These are phyloP conservation scores for Euphrasia arctica DNA, from an alignment of 305 asterid genomes.

Conservation along the genomic window DNA sequence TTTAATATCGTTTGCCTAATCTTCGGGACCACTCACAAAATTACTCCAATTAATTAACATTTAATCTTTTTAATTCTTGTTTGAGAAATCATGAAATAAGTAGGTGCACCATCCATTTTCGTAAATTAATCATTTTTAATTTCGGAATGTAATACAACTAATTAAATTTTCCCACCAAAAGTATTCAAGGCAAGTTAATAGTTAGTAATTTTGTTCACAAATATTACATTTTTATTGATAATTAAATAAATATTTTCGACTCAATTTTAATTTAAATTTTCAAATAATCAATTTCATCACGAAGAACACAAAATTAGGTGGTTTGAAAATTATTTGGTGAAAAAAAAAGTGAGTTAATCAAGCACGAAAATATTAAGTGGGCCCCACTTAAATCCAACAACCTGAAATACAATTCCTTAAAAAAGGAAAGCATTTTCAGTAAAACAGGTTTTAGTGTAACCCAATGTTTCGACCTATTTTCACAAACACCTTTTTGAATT, in stretches of 20 bases:
- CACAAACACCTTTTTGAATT: neutral
- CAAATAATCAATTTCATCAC: too few species aligned
- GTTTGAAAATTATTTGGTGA: neutral
- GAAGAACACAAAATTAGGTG: too few species aligned
- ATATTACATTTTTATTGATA: too few species aligned
- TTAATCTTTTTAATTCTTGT: neutral
- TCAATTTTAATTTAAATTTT: too few species aligned
- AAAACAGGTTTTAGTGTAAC: neutral
- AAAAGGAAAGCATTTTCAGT: neutral
- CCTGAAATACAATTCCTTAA: neutral
- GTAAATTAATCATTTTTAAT: neutral
- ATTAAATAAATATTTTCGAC: too few species aligned
- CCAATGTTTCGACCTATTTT: neutral
- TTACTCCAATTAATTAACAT: neutral
- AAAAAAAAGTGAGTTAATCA: neutral
- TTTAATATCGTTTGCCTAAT: neutral
- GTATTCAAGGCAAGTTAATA: neutral
- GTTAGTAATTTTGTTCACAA: neutral
- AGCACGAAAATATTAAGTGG: neutral
- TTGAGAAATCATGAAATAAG: neutral
- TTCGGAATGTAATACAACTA: neutral
- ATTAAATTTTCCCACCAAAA: neutral
- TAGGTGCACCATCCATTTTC: neutral
- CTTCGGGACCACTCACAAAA: slow-evolving; percentile 8
- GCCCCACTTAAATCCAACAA: neutral